Percentiles rank a stretch among this genome's conserved stretches.
phyloP scores from a whole-genome alignment of 805 yeast species.

The Metschnikowia shivogae region DNA sequence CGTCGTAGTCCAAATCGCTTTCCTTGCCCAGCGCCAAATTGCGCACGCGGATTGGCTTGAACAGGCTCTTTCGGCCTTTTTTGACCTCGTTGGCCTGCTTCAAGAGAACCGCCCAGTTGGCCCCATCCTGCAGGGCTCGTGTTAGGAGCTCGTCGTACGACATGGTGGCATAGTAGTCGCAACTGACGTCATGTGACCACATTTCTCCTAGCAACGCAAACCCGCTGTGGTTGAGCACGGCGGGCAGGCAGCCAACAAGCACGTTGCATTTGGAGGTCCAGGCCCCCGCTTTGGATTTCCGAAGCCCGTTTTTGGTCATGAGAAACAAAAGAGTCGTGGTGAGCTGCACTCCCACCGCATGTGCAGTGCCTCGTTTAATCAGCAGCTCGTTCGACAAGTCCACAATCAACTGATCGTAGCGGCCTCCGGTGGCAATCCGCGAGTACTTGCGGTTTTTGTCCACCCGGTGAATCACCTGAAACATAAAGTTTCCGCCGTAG shows the following conservation, averaged over 20 bases:
- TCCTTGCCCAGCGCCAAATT: constrained; percentile 61
- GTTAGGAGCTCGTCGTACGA: constrained; percentile 59
- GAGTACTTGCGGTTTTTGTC: constrained; percentile 43
- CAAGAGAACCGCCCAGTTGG: constrained; percentile 71
- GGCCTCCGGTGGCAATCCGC: constrained; percentile 84
- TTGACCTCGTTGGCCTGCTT: constrained; percentile 52
- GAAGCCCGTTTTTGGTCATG: constrained; percentile 26
- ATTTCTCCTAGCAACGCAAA: constrained; percentile 57
- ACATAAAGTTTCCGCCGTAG: constrained; percentile 81
- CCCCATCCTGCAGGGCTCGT: constrained; percentile 64
- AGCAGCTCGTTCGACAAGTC: constrained; percentile 52
- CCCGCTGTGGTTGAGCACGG: constrained; percentile 55
- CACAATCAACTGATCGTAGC: constrained; percentile 74
- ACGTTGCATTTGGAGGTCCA: constrained; percentile 62
- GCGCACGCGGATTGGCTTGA: constrained; percentile 72
- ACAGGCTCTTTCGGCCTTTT: constrained; percentile 42
- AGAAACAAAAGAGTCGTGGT: constrained; percentile 46
- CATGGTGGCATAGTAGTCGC: constrained; percentile 49
- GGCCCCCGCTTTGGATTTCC: constrained; percentile 28
- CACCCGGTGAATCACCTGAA: constrained; percentile 73
- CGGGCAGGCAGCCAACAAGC: constrained; percentile 62
- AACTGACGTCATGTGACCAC: constrained; percentile 77
- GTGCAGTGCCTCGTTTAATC: constrained; percentile 23
- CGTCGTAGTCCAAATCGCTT: constrained; percentile 67
- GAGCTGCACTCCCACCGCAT: constrained; percentile 83